Base-by-base conservation (phyloP, 2,329 filamentous ascomycete genomes). In the Colletotrichum coccodes region DNA sequence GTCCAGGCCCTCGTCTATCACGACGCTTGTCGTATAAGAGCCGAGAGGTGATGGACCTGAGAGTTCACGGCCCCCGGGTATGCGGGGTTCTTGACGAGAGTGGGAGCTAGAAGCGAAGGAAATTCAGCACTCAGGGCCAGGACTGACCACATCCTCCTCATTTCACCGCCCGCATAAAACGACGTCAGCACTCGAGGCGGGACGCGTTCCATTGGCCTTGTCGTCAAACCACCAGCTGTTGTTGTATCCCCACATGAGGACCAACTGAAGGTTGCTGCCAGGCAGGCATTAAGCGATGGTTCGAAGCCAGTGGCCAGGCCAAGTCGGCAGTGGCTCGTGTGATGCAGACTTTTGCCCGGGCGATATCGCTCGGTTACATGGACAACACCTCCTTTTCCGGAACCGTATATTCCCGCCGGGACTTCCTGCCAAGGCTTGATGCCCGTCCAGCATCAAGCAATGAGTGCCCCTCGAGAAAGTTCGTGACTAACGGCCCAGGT, bases 141-240 rank as follows among this genome's bases (percentile, higher is more conserved):
- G 49, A 21, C 49, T 30, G 34, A 26, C 28, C 46, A 7, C 28
- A 12, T 47, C 34, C 63, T 61, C 26, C 49, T 66, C 58, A 54
- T 61, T 40, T 14, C 32, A 8, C 60, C 30, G 38, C 47, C 57
- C 14, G 57, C 63, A 53, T 23, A 58, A 42, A 52, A 52, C 28
- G 58, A 62, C 63, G 40, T 56, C 49, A 56, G 16, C 34, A 40
- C 26, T 47, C 7, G 7, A 62, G n/a, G 54, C 50, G 34, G 26
- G 21, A 34, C 26, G 40, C 3, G 40, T 49, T 16, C 40, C n/a
- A 62, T 66, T 66, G 58, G 63, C 42, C 58, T 62, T n/a, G 21
- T 11, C 26, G n/a, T 23, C 18, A 23, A 42, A 21, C 23, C 21
- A 8, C n/a, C 3, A 26, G 21, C 16, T 47, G 23, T 6, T 47